A percentile compares a stretch with the other conserved stretches of the same genome.
phyloP scores from a whole-genome alignment of 768 basidiomycete genomes.

The Amanita rubescens region DNA sequence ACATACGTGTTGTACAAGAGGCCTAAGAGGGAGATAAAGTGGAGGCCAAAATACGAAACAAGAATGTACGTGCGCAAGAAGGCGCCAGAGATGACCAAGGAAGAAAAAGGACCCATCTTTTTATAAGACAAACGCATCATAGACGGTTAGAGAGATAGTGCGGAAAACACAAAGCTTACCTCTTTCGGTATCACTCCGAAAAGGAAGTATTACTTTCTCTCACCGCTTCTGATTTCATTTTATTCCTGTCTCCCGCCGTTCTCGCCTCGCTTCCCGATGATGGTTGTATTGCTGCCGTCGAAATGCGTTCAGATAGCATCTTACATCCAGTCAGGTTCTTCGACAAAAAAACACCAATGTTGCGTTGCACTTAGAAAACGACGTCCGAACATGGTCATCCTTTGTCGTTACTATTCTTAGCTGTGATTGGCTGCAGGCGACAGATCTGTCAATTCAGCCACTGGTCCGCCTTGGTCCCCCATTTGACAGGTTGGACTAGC shows the following conservation, averaged over 20 bases:
- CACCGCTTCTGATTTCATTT: background rate
- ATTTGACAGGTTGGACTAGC: conserved; percentile 4
- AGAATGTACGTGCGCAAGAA: background rate
- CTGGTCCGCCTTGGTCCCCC: background rate
- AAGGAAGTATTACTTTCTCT: background rate
- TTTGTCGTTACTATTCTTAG: conserved; percentile 3
- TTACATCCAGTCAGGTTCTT: too few relatives aligned
- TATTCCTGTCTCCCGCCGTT: background rate
- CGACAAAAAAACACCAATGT: too few relatives aligned
- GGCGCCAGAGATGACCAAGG: background rate
- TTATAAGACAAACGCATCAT: background rate
- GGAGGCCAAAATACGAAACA: background rate
- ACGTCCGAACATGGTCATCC: background rate
- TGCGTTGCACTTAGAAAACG: background rate
- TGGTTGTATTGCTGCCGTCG: background rate
- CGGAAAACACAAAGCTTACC: conserved; percentile 1
- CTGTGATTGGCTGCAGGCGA: background rate
- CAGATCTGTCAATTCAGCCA: background rate
- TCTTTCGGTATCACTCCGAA: background rate
- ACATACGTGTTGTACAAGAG: conserved; percentile 4
- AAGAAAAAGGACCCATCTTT: background rate
- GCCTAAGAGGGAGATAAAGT: background rate
- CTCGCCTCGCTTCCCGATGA: background rate
- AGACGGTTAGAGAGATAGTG: background rate
- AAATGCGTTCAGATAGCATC: too few relatives aligned